Base-by-base conservation (phyloP, 352 stramenopile species). In the Pythium sp. region DNA sequence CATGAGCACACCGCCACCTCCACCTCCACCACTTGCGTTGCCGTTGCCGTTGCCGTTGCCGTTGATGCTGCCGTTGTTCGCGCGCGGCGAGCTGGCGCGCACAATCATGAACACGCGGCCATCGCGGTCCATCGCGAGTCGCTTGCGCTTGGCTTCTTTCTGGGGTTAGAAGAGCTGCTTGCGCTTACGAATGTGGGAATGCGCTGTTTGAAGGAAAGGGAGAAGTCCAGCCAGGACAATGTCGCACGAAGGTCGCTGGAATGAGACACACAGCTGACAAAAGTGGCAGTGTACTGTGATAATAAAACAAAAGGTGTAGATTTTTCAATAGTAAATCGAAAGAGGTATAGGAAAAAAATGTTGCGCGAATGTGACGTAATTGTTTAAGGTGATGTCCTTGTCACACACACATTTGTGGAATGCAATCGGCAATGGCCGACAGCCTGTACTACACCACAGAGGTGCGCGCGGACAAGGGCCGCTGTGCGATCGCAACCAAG, bases 51-150 rank as follows among this genome's bases (percentile, higher is more conserved):
- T 59, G 26, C 9, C 58, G 24, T 36, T 63, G 9, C 55, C 32
- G 51, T 36, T 59, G 51, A 8, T 26, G 15, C 18, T 60, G 54
- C 24, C 61, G 36, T 46, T 49, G 57, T 47, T 54, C 58, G 72
- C 78, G 20, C 84, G 81, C n/a, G 81, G 82, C 26, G 81, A 87
- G 61, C 79, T 82, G 55, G 85, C 77, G 43, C 82, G 83, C 63
- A 92, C 85, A 74, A 93, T 91, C 85, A 93, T 93, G 22, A 93
- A 72, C 58, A 93, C 85, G 73, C 82, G 83, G 43, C 79, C 77
- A 58, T 82, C 79, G 43, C 71, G 72, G 72, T 81, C 77, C 55
- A 69, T 76, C 41, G 59, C 49, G 41, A 51, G 49, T 64, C 18
- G 8, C 24, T 43, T 43, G 38, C 36, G 53, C 53, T 38, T 47